Evolutionary conservation across 352 stramenopile species (phyloP), one percentile per base, ranked within the genome.

Genomic region (Phytophthora cactorum): DNA sequence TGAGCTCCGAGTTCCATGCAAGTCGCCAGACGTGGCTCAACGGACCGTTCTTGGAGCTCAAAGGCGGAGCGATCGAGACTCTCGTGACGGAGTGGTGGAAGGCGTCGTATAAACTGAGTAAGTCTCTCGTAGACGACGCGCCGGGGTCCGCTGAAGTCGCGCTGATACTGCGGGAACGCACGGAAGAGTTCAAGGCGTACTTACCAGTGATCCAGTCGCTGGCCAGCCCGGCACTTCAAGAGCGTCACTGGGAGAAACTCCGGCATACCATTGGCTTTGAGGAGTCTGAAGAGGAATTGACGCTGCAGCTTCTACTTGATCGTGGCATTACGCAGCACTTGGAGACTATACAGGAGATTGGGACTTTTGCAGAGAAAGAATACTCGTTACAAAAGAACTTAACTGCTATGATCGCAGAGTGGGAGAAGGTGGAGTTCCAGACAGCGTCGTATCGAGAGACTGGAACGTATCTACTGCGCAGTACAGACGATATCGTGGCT

Each of bases 41-140:
- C 41, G 94, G 92, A 0, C 75, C 93, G 0, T 98, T 98, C 60
- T 69, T 97, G 28, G 90, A 98, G 47, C 71, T 98, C 2, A 89
- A 97, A 39, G 92, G 88, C 1, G 78, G 74, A 10, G 81, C 94
- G 17, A 98, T 98, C 62, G 92, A 98, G 65, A 66, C 68, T 5
- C 75, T 94, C 9, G 90, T 98, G 12, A 96, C 90, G 6, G 91
- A 97, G 39, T 98, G 92, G 93, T 98, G 93, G 93, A 98, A 97
- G 57, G 84, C 81, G 0, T 96, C 88, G 15, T 98, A 97, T 67
- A 97, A 98, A 63, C 64, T 98, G 38, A 95, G 88, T 54, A 97
- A 97, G 59, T 88, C 80, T 5, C 72, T 98, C 7, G 91, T 97
- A 57, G 90, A 98, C 14, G 83, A 96, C 14, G 90, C 87, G 0